Evolutionary conservation across 495 filamentous ascomycete species (phyloP), one percentile per base, ranked within the genome.

Genomic region (Lasiosphaeriaceae sp.): DNA sequence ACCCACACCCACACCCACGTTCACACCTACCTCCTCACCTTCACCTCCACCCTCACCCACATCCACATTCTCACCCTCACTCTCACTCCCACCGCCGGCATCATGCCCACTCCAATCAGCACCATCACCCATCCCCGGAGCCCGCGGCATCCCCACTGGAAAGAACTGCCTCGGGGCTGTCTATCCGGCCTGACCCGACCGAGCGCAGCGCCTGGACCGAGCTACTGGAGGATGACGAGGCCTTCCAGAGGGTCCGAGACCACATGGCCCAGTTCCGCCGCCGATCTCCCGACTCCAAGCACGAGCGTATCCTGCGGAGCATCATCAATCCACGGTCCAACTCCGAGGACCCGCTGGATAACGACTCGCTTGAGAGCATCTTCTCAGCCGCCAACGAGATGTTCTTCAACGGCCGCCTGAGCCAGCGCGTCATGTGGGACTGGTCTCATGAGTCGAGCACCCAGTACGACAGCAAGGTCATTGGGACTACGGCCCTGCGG

Each of bases 401-500:
- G 46, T 82, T 83, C 69, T 83, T 82, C 66, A 67, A 69, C 59
- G 75, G 76, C n/a, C 66, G 65, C 6, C 64, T 83, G 12, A 69
- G 67, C 45, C 71, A 76, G 34, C 67, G 80, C 14, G 80, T 83
- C n/a, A 59, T 65, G 24, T 82, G 80, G 79, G 73, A 77, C 47
- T 83, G 79, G 79, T 76, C 72, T 2, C 62, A 74, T 56, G 52
- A 60, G 22, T 67, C 70, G 8, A 54, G 57, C 9, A 34, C 62
- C 2, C 62, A 58, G 57, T 76, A 74, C 63, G 65, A 72, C 54
- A 70, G 61, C 55, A 65, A 69, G 29, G 69, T 83, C 43, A 77
- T 84, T 51, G 81, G 80, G 37, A 83, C 77, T 5, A 84, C 81
- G 11, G 77, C 79, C 22, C 64, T 82, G 19, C 72, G 80, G 19